These are phyloP conservation scores for Clarireedia homoeocarpa DNA, from an alignment of 2,329 filamentous ascomycete species.

Conservation along the genomic window DNA sequence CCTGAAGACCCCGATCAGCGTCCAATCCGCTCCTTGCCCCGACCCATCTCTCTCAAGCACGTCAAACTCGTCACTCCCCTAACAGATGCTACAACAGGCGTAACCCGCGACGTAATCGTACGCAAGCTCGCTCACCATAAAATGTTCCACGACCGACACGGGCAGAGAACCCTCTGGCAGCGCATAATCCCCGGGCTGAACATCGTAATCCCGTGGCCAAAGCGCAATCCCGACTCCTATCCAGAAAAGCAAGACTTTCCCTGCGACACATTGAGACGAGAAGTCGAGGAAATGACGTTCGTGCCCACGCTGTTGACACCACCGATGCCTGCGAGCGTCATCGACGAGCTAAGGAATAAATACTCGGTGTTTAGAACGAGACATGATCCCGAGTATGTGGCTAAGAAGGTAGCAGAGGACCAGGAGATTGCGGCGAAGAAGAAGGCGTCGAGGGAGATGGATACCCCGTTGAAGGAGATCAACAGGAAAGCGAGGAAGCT, in stretches of 20 bases:
- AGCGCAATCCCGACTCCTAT: constrained; percentile 33
- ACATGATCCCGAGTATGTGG: constrained; percentile 68
- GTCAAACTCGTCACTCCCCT: constrained; percentile 78
- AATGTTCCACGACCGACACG: constrained; percentile 42
- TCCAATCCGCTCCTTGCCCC: constrained; percentile 31
- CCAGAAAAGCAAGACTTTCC: constrained; percentile 46
- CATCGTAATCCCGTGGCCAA: constrained; percentile 70
- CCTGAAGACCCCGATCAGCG: constrained; percentile 32
- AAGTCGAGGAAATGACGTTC: constrained; percentile 69
- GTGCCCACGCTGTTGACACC: constrained; percentile 67
- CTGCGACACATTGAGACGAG: constrained; percentile 66
- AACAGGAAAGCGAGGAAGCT: constrained; percentile 23
- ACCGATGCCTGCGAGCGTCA: constrained; percentile 70
- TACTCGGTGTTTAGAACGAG: constrained; percentile 76
- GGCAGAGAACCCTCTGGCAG: constrained; percentile 41
- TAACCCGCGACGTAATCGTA: constrained; percentile 67
- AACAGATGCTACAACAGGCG: constrained; percentile 55
- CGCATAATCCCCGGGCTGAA: constrained; percentile 64
- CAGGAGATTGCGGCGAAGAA: constrained; percentile 32
- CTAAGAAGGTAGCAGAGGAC: constrained; percentile 54
- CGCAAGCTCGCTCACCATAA: constrained; percentile 54
- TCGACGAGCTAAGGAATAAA: constrained; percentile 79
- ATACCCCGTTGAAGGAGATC: constrained; percentile 27
- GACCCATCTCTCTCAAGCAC: constrained; percentile 53
- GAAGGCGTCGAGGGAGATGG: constrained; percentile 22